Evolutionary conservation across 352 stramenopile genomes (phyloP).

Genomic region (Globisporangium carolinianum): DNA sequence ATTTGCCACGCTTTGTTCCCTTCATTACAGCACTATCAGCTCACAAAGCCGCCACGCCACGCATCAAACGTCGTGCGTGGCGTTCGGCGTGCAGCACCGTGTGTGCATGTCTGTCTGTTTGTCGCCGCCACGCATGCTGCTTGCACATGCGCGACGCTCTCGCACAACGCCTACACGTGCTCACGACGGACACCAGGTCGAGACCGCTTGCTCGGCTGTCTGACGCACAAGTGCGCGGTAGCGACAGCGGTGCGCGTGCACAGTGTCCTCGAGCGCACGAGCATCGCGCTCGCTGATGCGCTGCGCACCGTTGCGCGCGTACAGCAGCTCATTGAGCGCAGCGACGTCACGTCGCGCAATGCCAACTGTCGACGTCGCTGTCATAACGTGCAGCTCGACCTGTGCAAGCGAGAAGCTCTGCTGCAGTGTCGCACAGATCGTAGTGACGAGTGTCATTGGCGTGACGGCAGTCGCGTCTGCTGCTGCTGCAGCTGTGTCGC

Average conservation of each 20-base stretch:
- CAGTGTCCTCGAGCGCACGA: neutral
- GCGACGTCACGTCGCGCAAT: constrained; percentile 10
- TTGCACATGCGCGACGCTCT: too few relatives aligned
- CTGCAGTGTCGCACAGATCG: constrained; percentile 11
- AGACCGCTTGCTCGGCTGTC: constrained; percentile 12
- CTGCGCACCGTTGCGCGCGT: neutral
- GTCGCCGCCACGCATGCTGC: neutral
- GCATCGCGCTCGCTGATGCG: constrained; percentile 9
- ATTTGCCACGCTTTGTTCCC: too few relatives aligned
- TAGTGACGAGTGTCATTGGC: constrained; percentile 7
- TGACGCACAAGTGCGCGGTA: constrained; percentile 17
- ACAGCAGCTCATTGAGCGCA: constrained; percentile 14
- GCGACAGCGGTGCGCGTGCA: constrained; percentile 11
- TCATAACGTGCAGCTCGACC: constrained; percentile 17
- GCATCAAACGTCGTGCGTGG: too few relatives aligned
- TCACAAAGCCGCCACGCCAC: too few relatives aligned
- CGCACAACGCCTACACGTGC: too few relatives aligned
- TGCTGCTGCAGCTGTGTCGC: neutral
- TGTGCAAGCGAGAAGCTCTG: constrained; percentile 23
- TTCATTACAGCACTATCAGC: too few relatives aligned
- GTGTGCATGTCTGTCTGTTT: neutral
- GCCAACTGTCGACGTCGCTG: constrained; percentile 2
- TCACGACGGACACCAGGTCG: neutral
- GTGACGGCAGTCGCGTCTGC: neutral
- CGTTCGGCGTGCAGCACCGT: too few relatives aligned